Conservation (phyloP, 257 asterid genomes). For the Echites panduratus region DNA sequence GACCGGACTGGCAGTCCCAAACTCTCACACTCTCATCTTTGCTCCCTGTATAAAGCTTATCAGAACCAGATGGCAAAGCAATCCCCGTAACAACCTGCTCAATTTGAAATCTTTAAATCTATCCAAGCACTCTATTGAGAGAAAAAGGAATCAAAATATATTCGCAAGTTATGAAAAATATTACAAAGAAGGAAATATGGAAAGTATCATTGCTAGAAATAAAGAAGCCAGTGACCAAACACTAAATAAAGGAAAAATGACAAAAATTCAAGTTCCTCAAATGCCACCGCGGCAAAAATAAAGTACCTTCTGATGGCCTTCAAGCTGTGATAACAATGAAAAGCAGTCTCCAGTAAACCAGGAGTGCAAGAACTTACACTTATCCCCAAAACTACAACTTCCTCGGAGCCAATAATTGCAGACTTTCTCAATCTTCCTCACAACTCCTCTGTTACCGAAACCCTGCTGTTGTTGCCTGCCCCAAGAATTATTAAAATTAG, state of each 20-base stretch:
- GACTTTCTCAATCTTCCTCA: constrained; percentile 54
- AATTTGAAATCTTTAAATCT: constrained; percentile 13
- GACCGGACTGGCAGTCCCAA: constrained; percentile 99
- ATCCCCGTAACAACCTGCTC: constrained; percentile 87
- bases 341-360: constrained; percentile 81
- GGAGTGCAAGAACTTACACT: constrained; percentile 77
- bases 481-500: constrained; percentile 60
- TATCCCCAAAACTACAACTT: constrained; percentile 66
- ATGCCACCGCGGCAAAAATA: not conserved
- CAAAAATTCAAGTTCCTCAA: not conserved
- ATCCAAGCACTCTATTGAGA: not conserved
- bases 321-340: constrained; percentile 61
- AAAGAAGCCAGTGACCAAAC: not conserved
- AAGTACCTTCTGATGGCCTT: constrained; percentile 90
- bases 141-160: not conserved
- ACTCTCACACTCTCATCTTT: constrained; percentile 82
- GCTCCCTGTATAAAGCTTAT: constrained; percentile 90
- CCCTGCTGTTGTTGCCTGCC: constrained; percentile 51
- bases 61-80: constrained; percentile 78
- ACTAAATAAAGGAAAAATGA: not conserved
- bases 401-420: constrained; percentile 72
- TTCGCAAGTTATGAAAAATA: not conserved
- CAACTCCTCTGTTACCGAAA: constrained; percentile 20
- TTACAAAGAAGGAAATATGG: not conserved
- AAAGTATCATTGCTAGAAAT: not conserved